These are phyloP conservation scores for Bacidia gigantensis DNA, from an alignment of 495 filamentous ascomycete genomes.

Conservation along the genomic window DNA sequence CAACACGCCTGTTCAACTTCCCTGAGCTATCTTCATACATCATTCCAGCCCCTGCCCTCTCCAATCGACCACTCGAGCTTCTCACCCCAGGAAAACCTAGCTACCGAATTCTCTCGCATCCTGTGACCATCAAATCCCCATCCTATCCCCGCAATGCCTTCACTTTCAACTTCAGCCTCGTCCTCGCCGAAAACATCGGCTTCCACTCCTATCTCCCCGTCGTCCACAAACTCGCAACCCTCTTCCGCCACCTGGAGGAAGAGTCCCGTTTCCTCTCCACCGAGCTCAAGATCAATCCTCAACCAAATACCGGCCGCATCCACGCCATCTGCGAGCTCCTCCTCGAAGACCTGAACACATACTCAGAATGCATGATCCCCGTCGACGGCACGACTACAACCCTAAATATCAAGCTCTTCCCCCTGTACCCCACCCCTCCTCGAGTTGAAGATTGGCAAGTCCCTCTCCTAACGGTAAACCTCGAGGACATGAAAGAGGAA, in stretches of 20 bases:
- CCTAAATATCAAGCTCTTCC: constrained; percentile 91
- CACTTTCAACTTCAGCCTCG: constrained; percentile 92
- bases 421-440: constrained; percentile 62
- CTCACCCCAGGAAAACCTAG: constrained; percentile 65
- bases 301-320: constrained; percentile 46
- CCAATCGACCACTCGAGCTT: constrained; percentile 45
- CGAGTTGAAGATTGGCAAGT: constrained; percentile 76
- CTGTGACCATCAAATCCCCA: constrained; percentile 65
- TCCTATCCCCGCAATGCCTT: constrained; percentile 85
- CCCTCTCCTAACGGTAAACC: constrained; percentile 73
- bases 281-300: constrained; percentile 23
- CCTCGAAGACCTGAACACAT: constrained; percentile 91
- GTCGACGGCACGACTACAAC: constrained; percentile 81
- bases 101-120: constrained; percentile 74
- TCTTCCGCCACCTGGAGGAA: constrained; percentile 80
- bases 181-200: constrained; percentile 59
- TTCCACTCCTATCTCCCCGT: constrained; percentile 64
- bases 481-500: constrained; percentile 59
- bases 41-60: constrained; percentile 78
- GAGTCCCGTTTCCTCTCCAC: constrained; percentile 58
- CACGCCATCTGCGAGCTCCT: constrained; percentile 78
- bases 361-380: constrained; percentile 94
- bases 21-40: constrained; percentile 73
- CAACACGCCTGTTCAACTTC: constrained; percentile 64
- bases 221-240: constrained; percentile 65